A percentile compares a stretch with the other conserved stretches of the same genome.
Conservation (phyloP, 2,329 filamentous ascomycete genomes). For the Thielaviopsis cerberus region DNA sequence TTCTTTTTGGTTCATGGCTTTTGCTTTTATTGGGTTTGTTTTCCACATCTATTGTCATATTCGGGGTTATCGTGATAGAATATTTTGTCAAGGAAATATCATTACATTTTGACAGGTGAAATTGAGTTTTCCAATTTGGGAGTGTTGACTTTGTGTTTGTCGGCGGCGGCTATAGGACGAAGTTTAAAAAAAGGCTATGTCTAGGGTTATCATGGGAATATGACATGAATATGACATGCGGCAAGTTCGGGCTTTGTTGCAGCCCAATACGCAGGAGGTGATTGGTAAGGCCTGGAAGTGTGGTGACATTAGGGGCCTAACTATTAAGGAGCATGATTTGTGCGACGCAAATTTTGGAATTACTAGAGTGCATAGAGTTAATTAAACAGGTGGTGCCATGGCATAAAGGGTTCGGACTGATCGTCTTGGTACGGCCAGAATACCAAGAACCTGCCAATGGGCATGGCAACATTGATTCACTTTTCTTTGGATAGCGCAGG, state of each 20-base stretch:
- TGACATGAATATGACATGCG: not conserved
- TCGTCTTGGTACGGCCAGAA: not conserved
- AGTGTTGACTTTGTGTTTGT: too few relatives aligned
- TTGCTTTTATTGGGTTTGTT: not conserved
- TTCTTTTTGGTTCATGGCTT: not conserved
- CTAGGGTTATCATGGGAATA: not conserved
- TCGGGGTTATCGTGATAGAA: not conserved
- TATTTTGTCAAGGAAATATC: not conserved
- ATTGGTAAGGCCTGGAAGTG: not conserved
- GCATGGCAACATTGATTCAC: too few relatives aligned
- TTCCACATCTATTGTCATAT: not conserved
- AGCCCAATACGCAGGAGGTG: not conserved
- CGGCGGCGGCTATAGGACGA: too few relatives aligned
- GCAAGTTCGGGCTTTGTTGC: not conserved
- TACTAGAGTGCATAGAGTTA: not conserved
- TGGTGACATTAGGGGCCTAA: not conserved
- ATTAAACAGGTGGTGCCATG: not conserved
- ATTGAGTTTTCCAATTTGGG: not conserved
- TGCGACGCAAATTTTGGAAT: not conserved
- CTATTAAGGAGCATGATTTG: not conserved
- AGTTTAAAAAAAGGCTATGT: too few relatives aligned
- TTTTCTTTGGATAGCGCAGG: too few relatives aligned
- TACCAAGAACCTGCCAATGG: not conserved
- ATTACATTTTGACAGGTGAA: not conserved
- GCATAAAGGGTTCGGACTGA: not conserved